phyloP scores from a whole-genome alignment of 257 asterid genomes.

The Nicotiana benthamiana region DNA sequence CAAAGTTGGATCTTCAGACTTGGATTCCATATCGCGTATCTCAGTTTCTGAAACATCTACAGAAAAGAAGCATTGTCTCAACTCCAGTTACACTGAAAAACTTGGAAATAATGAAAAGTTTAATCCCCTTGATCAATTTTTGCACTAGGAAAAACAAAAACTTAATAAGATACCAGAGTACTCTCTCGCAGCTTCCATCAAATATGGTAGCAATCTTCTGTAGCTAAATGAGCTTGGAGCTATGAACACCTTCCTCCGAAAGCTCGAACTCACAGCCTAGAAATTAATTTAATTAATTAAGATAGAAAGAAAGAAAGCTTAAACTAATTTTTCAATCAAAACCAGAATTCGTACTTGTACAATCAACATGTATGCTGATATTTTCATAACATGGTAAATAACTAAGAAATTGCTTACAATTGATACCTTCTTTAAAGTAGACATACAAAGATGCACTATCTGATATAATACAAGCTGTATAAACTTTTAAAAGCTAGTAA shows the following conservation, averaged over 20 bases:
- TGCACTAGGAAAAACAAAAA: neutral
- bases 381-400: neutral
- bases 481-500: neutral
- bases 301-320: neutral
- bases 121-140: neutral
- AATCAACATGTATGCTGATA: neutral
- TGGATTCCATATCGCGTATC: conserved; percentile 20
- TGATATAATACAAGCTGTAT: neutral
- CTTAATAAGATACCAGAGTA: conserved; percentile 31
- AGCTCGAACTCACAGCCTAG: conserved; percentile 32
- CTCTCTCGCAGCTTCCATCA: conserved; percentile 39
- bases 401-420: neutral
- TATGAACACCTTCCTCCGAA: conserved; percentile 42
- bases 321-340: neutral
- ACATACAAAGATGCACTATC: neutral
- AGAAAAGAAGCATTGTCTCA: neutral
- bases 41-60: conserved; percentile 42
- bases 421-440: neutral
- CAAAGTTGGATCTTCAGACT: conserved; percentile 16
- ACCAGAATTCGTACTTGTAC: neutral
- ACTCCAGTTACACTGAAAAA: neutral
- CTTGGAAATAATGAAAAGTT: neutral
- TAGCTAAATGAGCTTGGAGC: conserved; percentile 58
- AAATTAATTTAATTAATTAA: neutral
- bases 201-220: conserved; percentile 69